Conservation (phyloP, 306 rosid genomes). For the Luffa acutangula region DNA sequence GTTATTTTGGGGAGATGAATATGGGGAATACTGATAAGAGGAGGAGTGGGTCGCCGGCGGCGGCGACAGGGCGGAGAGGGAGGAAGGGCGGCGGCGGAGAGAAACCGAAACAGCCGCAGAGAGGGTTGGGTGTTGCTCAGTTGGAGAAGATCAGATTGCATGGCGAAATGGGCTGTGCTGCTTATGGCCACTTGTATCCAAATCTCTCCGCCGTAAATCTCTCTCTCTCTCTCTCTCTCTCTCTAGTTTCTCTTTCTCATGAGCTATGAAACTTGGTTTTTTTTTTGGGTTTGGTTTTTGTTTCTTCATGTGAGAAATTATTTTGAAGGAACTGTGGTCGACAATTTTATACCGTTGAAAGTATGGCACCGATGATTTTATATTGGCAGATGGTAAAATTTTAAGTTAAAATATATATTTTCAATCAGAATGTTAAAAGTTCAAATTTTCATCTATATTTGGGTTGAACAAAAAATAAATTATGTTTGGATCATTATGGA, state of each 20-base stretch:
- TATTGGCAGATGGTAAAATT: too few relatives aligned
- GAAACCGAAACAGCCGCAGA: conserved; percentile 94
- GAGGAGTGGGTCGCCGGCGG: conserved; percentile 36
- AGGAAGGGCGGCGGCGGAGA: conserved; percentile 45
- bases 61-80: conserved; percentile 47
- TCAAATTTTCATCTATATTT: too few relatives aligned
- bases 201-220: conserved; percentile 41
- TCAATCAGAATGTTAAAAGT: too few relatives aligned
- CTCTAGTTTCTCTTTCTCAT: not conserved
- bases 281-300: too few relatives aligned
- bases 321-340: too few relatives aligned
- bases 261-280: not conserved
- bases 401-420: too few relatives aligned
- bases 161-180: conserved; percentile 47
- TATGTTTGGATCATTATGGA: not conserved
- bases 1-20: conserved; percentile 80
- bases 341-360: too few relatives aligned
- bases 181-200: conserved; percentile 28
- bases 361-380: too few relatives aligned
- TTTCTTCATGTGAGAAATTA: too few relatives aligned
- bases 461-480: too few relatives aligned
- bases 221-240: not conserved
- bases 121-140: conserved; percentile 99
- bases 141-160: conserved; percentile 97
- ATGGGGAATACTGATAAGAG: conserved; percentile 40